These are phyloP conservation scores for Aspergillus egyptiacus DNA, from an alignment of 495 filamentous ascomycete genomes.

Conservation along the genomic window DNA sequence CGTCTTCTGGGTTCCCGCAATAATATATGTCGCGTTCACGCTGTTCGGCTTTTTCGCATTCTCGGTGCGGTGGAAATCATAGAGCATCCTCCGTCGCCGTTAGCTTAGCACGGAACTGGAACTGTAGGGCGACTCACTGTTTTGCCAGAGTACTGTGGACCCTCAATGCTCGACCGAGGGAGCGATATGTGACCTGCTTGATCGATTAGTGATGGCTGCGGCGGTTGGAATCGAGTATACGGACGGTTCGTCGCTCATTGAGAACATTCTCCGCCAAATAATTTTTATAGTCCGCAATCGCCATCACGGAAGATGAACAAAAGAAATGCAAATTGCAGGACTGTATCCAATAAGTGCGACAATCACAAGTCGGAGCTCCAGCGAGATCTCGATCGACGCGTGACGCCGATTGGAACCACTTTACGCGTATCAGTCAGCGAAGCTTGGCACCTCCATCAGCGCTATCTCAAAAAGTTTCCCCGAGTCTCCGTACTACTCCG, in stretches of 20 bases:
- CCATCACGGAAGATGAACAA: too few relatives aligned
- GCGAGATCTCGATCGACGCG: slow-evolving; percentile 28
- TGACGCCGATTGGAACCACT: slow-evolving; percentile 34
- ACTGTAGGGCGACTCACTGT: slow-evolving; percentile 46
- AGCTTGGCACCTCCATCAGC: slow-evolving; percentile 29
- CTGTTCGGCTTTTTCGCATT: slow-evolving; percentile 67
- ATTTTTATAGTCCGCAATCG: slow-evolving; percentile 53
- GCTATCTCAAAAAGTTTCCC: background rate
- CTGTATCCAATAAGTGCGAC: background rate
- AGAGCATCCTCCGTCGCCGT: slow-evolving; percentile 63
- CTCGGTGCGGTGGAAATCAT: slow-evolving; percentile 76
- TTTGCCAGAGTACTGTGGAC: slow-evolving; percentile 80
- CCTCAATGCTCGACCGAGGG: slow-evolving; percentile 70
- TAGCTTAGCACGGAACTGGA: background rate
- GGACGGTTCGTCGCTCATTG: slow-evolving; percentile 67
- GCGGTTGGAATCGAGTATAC: slow-evolving; percentile 16
- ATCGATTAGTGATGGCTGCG: background rate
- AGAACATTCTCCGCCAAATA: slow-evolving; percentile 72
- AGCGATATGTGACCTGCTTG: slow-evolving; percentile 73
- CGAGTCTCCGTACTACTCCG: background rate
- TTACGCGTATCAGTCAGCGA: slow-evolving; percentile 47
- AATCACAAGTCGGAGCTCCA: background rate
- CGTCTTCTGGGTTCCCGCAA: slow-evolving; percentile 55
- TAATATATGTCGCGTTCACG: slow-evolving; percentile 82
- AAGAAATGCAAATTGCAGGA: too few relatives aligned